These are phyloP conservation scores for Thielaviopsis populi DNA, from an alignment of 2,329 filamentous ascomycete genomes.

Conservation along the genomic window DNA sequence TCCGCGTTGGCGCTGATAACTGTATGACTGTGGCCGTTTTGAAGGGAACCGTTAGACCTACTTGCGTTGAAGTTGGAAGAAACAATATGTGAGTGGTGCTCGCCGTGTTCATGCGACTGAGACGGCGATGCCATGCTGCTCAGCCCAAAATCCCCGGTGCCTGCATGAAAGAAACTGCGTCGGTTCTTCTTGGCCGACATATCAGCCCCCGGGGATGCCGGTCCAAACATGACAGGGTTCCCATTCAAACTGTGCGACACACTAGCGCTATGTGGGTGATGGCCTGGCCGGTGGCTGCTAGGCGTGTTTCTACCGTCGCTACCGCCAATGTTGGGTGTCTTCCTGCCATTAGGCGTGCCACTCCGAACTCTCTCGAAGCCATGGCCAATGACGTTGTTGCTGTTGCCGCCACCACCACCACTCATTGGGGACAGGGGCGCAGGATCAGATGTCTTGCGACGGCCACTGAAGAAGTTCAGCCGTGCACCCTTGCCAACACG, in stretches of 20 bases:
- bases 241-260: constrained; percentile 14
- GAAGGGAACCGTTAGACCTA: neutral
- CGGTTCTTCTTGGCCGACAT: constrained; percentile 14
- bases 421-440: constrained; percentile 1
- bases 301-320: neutral
- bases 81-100: neutral
- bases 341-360: constrained; percentile 12
- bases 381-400: constrained; percentile 6
- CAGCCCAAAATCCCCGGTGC: constrained; percentile 2
- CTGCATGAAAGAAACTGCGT: constrained; percentile 15
- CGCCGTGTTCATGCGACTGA: constrained; percentile 1
- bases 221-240: constrained; percentile 12
- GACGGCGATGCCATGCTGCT: constrained; percentile 2
- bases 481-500: constrained; percentile 32
- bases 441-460: constrained; percentile 28
- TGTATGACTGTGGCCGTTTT: neutral
- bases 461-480: constrained; percentile 42
- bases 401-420: constrained; percentile 3
- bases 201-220: neutral
- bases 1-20: constrained; percentile 19
- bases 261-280: constrained; percentile 11
- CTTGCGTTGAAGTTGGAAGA: neutral
- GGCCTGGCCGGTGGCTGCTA: neutral
- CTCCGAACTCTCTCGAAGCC: constrained; percentile 11
- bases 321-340: neutral